phyloP scores from a whole-genome alignment of 768 basidiomycete genomes.

The Kwoniella heveanensis region DNA sequence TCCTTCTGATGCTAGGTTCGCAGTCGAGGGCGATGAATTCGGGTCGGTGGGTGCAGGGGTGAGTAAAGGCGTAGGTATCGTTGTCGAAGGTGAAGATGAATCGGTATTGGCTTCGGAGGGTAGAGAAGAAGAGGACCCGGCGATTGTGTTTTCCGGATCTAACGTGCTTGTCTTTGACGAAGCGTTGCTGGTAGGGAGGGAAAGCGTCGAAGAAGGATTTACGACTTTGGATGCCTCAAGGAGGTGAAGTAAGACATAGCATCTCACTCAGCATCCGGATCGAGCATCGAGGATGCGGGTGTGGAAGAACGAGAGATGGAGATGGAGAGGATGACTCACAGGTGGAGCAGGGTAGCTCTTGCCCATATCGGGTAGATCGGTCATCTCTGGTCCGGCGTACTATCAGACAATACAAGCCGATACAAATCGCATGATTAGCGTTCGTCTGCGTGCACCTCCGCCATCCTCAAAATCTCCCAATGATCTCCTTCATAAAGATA shows the following conservation, averaged over 20 bases:
- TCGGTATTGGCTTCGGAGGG: background rate
- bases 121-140: too few species aligned
- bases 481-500: too few species aligned
- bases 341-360: constrained; percentile 43
- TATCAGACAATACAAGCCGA: constrained; percentile 51
- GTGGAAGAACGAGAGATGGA: too few species aligned
- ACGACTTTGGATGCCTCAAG: constrained; percentile 30
- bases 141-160: too few species aligned
- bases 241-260: background rate
- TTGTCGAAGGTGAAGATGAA: background rate
- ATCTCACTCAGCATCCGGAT: background rate
- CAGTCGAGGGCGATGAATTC: constrained; percentile 1
- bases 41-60: background rate
- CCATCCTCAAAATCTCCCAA: background rate
- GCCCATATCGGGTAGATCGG: constrained; percentile 91
- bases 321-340: too few species aligned
- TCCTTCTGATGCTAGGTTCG: background rate
- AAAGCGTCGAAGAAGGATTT: constrained; percentile 7
- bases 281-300: too few species aligned
- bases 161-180: too few species aligned
- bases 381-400: constrained; percentile 69
- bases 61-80: background rate
- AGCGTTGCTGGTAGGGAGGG: background rate
- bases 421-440: background rate
- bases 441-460: background rate